Evolutionary conservation across 805 yeast genomes (phyloP).

Genomic region (Blastobotrys muscicola): DNA sequence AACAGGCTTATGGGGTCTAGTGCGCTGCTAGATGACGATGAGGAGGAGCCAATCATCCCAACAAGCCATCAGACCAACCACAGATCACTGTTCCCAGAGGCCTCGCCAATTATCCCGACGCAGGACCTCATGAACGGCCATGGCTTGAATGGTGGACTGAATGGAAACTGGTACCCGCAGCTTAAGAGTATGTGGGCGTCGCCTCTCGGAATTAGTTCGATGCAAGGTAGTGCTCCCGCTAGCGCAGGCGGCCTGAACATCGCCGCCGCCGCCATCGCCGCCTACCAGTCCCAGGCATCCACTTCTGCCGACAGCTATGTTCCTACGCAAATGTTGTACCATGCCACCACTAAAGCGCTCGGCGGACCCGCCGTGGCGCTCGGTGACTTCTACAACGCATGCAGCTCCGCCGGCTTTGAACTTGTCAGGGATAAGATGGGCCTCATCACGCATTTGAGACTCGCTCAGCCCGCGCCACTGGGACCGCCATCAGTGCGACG

Average conservation of each 20-base stretch:
- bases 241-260: background rate
- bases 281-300: constrained; percentile 15
- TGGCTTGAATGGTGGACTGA: no score
- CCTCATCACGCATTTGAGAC: constrained; percentile 21
- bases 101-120: no score
- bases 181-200: no score
- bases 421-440: constrained; percentile 27
- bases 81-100: no score
- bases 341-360: constrained; percentile 18
- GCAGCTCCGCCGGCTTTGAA: constrained; percentile 20
- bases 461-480: background rate
- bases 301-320: constrained; percentile 25
- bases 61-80: constrained; percentile 1
- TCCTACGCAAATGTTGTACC: constrained; percentile 27
- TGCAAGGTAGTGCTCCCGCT: background rate
- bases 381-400: constrained; percentile 22
- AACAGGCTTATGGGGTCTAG: constrained; percentile 12
- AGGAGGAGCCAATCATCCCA: constrained; percentile 2
- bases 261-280: constrained; percentile 13
- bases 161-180: no score
- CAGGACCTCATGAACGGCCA: no score
- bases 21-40: constrained; percentile 12
- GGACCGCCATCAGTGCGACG: no score
- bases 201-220: background rate
- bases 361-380: constrained; percentile 18